Percentiles rank a stretch among this genome's conserved stretches.
Conservation (phyloP, 73 alveolate genomes). For the Stentor roeselii region DNA sequence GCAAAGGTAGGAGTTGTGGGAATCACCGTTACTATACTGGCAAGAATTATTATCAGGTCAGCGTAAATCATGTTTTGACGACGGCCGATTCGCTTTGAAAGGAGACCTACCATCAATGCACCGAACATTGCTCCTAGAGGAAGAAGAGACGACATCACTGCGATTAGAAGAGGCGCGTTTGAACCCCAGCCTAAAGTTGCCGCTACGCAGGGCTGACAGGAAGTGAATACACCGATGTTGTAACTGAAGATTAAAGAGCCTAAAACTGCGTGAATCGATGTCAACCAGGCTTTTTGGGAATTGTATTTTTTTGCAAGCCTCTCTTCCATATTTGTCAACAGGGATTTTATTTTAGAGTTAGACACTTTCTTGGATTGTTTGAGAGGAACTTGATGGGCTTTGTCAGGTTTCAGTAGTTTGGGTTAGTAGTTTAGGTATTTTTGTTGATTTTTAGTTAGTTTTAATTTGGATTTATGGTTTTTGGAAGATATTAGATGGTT, state of each 20-base stretch:
- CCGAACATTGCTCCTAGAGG: constrained; percentile 26
- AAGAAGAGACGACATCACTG: neutral
- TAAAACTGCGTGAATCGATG: neutral
- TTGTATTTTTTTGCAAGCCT: neutral
- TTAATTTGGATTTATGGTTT: no score
- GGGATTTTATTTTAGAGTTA: no score
- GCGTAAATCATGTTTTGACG: neutral
- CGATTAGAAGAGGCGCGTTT: neutral
- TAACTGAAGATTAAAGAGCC: neutral
- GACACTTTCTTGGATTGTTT: no score
- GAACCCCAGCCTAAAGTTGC: constrained; percentile 14
- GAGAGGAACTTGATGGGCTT: no score
- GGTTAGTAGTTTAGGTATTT: no score
- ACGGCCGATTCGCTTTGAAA: constrained; percentile 10
- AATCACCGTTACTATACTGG: neutral
- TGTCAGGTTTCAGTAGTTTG: no score
- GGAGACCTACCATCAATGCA: neutral
- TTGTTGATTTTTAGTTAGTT: no score
- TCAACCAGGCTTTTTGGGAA: neutral
- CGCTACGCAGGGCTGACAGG: neutral
- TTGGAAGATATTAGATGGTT: no score
- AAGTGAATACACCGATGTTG: constrained; percentile 17
- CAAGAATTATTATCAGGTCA: neutral
- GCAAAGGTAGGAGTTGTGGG: neutral
- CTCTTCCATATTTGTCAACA: no score